phyloP scores from a whole-genome alignment of 176 grass and related monocot genomes.

The Avena eriantha region DNA sequence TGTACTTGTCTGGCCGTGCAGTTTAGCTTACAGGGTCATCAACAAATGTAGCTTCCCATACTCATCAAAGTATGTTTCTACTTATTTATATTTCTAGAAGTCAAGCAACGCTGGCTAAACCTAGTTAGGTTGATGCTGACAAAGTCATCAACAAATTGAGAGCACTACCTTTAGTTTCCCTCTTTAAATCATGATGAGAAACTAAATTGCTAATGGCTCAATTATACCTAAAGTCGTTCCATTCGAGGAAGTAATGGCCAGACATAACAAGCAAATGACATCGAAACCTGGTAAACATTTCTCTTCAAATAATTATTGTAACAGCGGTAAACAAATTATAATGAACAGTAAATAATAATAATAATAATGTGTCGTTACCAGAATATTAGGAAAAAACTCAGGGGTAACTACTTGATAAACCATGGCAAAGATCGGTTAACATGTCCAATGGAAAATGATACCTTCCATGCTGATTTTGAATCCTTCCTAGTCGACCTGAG shows the following conservation, averaged over 20 bases:
- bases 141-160: slow-evolving; percentile 16
- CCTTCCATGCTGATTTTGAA: slow-evolving; percentile 96
- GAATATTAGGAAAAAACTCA: slow-evolving; percentile 22
- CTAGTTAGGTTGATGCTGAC: neutral
- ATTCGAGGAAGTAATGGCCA: neutral
- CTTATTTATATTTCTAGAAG: neutral
- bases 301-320: neutral
- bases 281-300: slow-evolving; percentile 9
- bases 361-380: slow-evolving; percentile 4
- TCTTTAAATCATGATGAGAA: slow-evolving; percentile 23
- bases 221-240: neutral
- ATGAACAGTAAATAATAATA: neutral
- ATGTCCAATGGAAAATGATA: slow-evolving; percentile 42
- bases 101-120: slow-evolving; percentile 25
- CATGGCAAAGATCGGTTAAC: slow-evolving; percentile 2
- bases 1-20: too few species aligned
- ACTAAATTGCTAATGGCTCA: slow-evolving; percentile 12
- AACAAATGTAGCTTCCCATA: neutral
- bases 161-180: neutral
- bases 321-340: slow-evolving; percentile 18
- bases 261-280: slow-evolving; percentile 25
- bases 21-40: too few species aligned
- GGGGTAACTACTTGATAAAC: slow-evolving; percentile 40
- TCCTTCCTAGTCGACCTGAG: slow-evolving; percentile 83
- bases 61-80: slow-evolving; percentile 14